Percentiles rank a stretch among this genome's conserved stretches.
phyloP scores from a whole-genome alignment of 2,329 filamentous ascomycete genomes.

The Claviceps spartinae region DNA sequence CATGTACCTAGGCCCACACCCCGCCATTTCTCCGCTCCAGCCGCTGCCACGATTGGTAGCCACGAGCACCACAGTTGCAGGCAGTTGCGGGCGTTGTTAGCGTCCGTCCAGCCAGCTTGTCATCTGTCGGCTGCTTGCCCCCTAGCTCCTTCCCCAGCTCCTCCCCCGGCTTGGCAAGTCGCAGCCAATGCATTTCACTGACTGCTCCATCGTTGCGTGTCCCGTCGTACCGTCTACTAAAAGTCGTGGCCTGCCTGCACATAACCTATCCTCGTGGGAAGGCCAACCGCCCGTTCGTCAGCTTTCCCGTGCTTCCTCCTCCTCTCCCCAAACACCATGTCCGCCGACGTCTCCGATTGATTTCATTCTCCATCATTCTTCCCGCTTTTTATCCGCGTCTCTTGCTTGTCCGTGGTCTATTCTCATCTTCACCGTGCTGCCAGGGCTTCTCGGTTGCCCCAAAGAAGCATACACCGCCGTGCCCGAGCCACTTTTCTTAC shows the following conservation, averaged over 20 bases:
- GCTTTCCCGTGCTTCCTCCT: neutral
- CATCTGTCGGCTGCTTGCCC: neutral
- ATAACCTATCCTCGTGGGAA: neutral
- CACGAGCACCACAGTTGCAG: neutral
- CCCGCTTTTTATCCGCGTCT: neutral
- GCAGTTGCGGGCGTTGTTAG: neutral
- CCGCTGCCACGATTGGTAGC: slow-evolving; percentile 1
- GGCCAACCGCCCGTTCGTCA: neutral
- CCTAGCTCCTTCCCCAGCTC: neutral
- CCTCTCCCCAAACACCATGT: slow-evolving; percentile 3
- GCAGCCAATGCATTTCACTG: neutral
- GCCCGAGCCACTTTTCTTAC: neutral
- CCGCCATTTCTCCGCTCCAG: neutral
- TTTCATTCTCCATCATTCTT: neutral
- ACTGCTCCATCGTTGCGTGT: neutral
- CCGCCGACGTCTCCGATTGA: slow-evolving; percentile 6
- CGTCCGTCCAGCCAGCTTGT: neutral
- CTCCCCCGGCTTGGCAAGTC: neutral
- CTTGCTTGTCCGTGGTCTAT: neutral
- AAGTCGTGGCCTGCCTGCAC: neutral
- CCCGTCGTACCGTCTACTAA: neutral
- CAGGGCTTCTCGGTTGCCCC: neutral
- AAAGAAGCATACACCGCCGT: neutral
- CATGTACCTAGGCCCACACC: neutral
- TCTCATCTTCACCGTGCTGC: neutral